Evolutionary conservation across 1,139 yeast genomes (phyloP), one percentile per base, ranked within the genome.

Genomic region (Kodamaea arcana): DNA sequence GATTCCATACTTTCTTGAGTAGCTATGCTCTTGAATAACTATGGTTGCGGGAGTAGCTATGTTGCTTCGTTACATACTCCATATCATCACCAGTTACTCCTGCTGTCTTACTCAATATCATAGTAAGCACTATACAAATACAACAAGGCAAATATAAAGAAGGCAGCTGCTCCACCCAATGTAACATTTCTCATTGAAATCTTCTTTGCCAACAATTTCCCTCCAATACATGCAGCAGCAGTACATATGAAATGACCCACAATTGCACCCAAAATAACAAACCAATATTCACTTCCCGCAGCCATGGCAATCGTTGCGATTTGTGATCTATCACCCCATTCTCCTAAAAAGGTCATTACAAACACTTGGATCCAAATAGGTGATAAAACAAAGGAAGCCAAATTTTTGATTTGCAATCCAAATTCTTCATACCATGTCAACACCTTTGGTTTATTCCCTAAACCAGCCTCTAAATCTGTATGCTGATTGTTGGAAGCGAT

Each of bases 241-340:
- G 97, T 86, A 63, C 98, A 92, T n/a, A 84, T 39, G 9, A 83
- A 80, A 59, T 92, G 99, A 18, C 98, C 99, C 30, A 83, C 58
- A 29, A 88, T 78, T 15, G 95, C 95, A 40, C 99, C 98, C 30
- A 82, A 48, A 31, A 92, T 86, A 32, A 90, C 95, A 52, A 72
- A 72, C 92, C 94, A 81, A 64, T 87, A 92, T 58, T 88, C 86
- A 25, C 88, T 81, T 26, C 97, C 97, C 1, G 98, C 96, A 32
- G 97, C 97, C 94, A 92, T 84, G 34, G 98, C 98, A 52, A 92
- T 88, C 28, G 97, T 94, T 25, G 97, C 96, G 36, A 92, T 87
- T 63, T 92, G 99, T 11, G 97, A 88, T 52, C 98, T 80, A 60
- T 92, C 99, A 33, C 99, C 99, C 95, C 97, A 88, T 65, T 92